These are phyloP conservation scores for Plantago ovata DNA, from an alignment of 257 asterid genomes.

Conservation along the genomic window DNA sequence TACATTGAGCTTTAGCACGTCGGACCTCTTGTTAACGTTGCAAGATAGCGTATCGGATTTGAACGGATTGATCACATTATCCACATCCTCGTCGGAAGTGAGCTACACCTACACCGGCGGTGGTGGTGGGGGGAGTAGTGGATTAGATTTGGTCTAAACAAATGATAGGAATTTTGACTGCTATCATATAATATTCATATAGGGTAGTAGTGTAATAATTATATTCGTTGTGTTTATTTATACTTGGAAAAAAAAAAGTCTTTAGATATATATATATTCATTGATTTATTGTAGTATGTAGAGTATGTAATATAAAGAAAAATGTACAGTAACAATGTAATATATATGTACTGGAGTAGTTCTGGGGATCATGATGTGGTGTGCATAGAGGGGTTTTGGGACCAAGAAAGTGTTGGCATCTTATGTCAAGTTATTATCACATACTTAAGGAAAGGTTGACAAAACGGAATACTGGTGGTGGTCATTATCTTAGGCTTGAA, in stretches of 20 bases:
- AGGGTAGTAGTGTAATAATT: not conserved
- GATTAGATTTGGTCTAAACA: constrained; percentile 33
- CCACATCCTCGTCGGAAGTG: constrained; percentile 60
- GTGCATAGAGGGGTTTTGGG: constrained; percentile 6
- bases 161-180: constrained; percentile 4
- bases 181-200: too few species aligned
- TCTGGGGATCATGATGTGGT: constrained; percentile 12
- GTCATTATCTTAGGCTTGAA: not conserved
- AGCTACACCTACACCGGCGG: constrained; percentile 48
- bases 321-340: too few species aligned
- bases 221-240: too few species aligned
- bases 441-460: not conserved
- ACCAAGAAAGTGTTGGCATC: constrained; percentile 1
- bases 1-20: constrained; percentile 59
- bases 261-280: constrained; percentile 26
- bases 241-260: too few species aligned
- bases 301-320: too few species aligned
- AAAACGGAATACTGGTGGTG: not conserved
- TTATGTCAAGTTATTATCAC: not conserved
- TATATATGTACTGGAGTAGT: too few species aligned
- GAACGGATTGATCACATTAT: constrained; percentile 58
- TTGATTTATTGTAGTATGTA: constrained; percentile 30
- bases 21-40: constrained; percentile 56
- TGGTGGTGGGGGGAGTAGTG: constrained; percentile 20
- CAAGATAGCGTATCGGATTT: constrained; percentile 76